Conservation (phyloP, 257 asterid genomes). For the Anisodus acutangulus region DNA sequence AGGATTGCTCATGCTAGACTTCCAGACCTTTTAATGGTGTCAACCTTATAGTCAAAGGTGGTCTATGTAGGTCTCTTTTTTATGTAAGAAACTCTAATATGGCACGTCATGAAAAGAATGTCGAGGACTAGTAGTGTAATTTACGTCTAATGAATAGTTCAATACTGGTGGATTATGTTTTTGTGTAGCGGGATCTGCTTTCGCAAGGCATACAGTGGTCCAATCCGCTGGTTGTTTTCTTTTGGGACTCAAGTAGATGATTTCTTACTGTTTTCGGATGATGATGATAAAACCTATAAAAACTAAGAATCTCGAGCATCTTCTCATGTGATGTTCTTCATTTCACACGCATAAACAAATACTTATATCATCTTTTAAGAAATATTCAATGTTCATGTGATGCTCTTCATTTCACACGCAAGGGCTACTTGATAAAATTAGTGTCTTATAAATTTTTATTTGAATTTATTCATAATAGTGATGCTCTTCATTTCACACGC, state of each 20-base stretch:
- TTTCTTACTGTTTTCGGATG: not conserved
- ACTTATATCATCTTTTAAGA: not conserved
- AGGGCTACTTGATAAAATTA: too few species aligned
- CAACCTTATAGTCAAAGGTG: not conserved
- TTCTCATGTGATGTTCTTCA: not conserved
- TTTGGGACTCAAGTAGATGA: not conserved
- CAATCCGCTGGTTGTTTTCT: not conserved
- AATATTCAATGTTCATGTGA: too few species aligned
- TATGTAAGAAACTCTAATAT: not conserved
- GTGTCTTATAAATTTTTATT: too few species aligned
- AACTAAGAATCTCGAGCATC: not conserved
- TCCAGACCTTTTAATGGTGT: not conserved
- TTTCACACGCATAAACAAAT: not conserved
- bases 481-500: too few species aligned
- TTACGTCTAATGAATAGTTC: not conserved
- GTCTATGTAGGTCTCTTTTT: not conserved
- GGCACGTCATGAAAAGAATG: not conserved
- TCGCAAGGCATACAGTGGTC: not conserved
- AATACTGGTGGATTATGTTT: not conserved
- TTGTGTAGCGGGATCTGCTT: not conserved
- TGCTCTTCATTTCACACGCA: too few species aligned
- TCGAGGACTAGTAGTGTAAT: not conserved
- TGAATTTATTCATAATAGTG: not conserved
- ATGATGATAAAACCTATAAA: not conserved
- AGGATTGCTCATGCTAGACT: not conserved